Base-by-base conservation (phyloP, 495 filamentous ascomycete species). In the Wilcoxina mikolae region DNA sequence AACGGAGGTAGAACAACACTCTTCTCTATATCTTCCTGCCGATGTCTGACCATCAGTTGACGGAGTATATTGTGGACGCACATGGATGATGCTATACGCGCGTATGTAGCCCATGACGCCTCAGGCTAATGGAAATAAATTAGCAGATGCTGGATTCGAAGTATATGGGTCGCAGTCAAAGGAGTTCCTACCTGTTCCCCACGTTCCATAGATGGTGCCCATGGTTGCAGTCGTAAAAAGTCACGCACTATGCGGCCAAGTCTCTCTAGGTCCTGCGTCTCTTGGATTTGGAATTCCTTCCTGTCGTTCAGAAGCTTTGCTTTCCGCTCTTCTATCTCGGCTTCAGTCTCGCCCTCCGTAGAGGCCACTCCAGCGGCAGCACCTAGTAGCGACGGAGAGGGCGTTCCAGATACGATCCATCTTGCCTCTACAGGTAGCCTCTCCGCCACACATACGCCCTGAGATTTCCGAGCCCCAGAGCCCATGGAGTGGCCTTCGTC, bases 341-440 rank as follows among this genome's bases (percentile, higher is more conserved):
- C 55, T n/a, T 51, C 55, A 3, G 66, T 72, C 56, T 76, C 74
- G 29, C 68, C 70, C 55, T 76, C 74, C 29, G 67, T 69, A 2
- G 71, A 72, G 3, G 74, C 74, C 51, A 80, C 64, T 39, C 78
- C 80, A 3, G 83, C 72, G 60, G 82, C 78, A 0, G 93, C 74
- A 1, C 88, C 85, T 38, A 85, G 80, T 0, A 96, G 73, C 38
- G 87, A 82, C 55, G 77, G 80, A 9, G 88, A 85, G 12, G 90
- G 90, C 0, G 90, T 96, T 51, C 89, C 90, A 1, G 86, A 91
- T 2, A 95, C 84, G 15, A 95, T 76, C 90, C 90, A 96, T 20
- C 83, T 78, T 10, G 85, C 75, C 29, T 87, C 78, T 22, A 86
- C 74, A 27, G 77, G 74, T 4, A 96, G 71, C 45, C 75, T 72